phyloP scores from a whole-genome alignment of 805 yeast genomes.

The Komagataella phaffii region DNA sequence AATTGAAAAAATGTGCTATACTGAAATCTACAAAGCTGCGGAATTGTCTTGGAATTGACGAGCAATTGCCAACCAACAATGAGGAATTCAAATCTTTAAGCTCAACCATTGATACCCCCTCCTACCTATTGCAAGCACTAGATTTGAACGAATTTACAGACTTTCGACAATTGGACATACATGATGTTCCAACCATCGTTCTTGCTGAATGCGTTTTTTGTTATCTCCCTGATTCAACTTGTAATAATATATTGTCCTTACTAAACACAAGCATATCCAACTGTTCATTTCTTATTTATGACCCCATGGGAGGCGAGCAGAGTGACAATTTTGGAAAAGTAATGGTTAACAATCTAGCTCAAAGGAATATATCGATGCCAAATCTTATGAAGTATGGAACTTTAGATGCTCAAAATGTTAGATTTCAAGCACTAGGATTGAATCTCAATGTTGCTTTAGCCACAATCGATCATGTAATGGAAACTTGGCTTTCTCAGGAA shows the following conservation, averaged over 20 bases:
- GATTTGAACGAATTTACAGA: slow-evolving; percentile 32
- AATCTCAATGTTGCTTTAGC: slow-evolving; percentile 18
- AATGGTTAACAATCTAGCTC: slow-evolving; percentile 47
- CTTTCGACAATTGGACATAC: slow-evolving; percentile 6
- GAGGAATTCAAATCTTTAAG: slow-evolving; percentile 13
- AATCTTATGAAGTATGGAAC: slow-evolving; percentile 41
- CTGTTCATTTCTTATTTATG: slow-evolving; percentile 38
- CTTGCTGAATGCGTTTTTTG: slow-evolving; percentile 71
- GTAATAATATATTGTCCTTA: slow-evolving; percentile 28
- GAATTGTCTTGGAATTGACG: slow-evolving; percentile 11
- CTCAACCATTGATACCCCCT: slow-evolving; percentile 20
- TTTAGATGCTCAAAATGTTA: slow-evolving; percentile 20
- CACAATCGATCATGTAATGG: slow-evolving; percentile 27
- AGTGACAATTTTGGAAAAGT: slow-evolving; percentile 41
- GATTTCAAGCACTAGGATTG: slow-evolving; percentile 18
- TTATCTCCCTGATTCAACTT: slow-evolving; percentile 40
- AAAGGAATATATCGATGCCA: slow-evolving; percentile 50
- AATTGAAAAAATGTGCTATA: slow-evolving; percentile 38
- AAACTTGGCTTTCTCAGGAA: slow-evolving; percentile 26
- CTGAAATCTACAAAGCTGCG: slow-evolving; percentile 15
- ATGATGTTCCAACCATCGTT: slow-evolving; percentile 39
- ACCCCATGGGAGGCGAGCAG: slow-evolving; percentile 44
- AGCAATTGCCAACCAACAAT: slow-evolving; percentile 6
- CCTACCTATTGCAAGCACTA: slow-evolving; percentile 38
- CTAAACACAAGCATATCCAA: slow-evolving; percentile 18